Base-by-base conservation (phyloP, 164 flowering plant species). In the Tetracentron sinense region DNA sequence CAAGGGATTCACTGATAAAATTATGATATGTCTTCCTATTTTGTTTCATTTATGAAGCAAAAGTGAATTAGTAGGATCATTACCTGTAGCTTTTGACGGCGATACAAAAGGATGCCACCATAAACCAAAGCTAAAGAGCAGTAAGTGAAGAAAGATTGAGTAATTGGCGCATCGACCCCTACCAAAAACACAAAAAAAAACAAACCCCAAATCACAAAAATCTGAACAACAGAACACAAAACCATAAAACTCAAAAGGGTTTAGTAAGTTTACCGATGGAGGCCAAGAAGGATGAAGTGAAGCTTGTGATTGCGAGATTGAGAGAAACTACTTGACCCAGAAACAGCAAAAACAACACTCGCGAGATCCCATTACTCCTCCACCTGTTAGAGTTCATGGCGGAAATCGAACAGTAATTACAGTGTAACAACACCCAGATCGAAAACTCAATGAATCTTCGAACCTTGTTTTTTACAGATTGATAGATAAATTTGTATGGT, bases 131-230 rank as follows among this genome's bases (percentile, higher is more conserved):
- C 85, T 61, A 91, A 66, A 54, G 62, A 29, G 6, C 69, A 42
- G 65, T 91, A 91, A 31, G 64, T 65, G 66, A 82, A 77, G 49
- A 84, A 63, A n/a, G 78, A 72, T 74, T 85, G 89, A 56, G 86
- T 72, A 30, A 87, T 71, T 28, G 94, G 96, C 7, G 86, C 75
- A 82, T 89, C 73, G 3, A 84, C 86, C 61, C 88, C 96, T 89
- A 52, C 65, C 69, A 22, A 62, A 58, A 56, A 54, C 46, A 51
- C 26, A 62, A 25, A 59, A 20, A 38, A 42, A 19, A 52, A 49
- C 16, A 15, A 64, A 29, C 29, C 21, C 30, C 23, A 26, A 14
- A n/a, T 27, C 16, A 28, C 38, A 38, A 47, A 52, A 42, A 44
- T 21, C 4, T 26, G 17, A 53, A 54, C 1, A 23, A 58, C 5